Percentiles rank a stretch among this genome's conserved stretches.
Evolutionary conservation across 2,329 filamentous ascomycete species (phyloP).

Genomic region (Fusarium floridanum): DNA sequence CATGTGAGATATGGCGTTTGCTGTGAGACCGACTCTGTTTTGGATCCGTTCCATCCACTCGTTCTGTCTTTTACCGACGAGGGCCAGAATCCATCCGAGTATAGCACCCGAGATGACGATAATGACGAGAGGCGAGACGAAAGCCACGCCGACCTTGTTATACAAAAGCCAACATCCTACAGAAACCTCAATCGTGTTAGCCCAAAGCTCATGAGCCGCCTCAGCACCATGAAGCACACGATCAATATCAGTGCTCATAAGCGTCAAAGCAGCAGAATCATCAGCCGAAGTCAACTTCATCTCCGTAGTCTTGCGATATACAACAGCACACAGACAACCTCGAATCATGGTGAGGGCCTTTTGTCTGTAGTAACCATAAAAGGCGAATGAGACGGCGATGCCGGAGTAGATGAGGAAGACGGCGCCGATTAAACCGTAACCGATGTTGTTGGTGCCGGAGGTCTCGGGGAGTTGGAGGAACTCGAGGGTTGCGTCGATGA

Average conservation of each 20-base stretch:
- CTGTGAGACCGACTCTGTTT: constrained; percentile 50
- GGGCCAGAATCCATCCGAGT: constrained; percentile 28
- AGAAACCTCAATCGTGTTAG: constrained; percentile 55
- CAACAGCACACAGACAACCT: constrained; percentile 48
- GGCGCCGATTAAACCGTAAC: constrained; percentile 60
- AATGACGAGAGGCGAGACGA: constrained; percentile 60
- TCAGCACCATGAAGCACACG: constrained; percentile 52
- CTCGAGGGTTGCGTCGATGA: constrained; percentile 55
- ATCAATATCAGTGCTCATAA: constrained; percentile 64
- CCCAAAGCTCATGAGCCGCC: constrained; percentile 58
- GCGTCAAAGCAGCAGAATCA: constrained; percentile 58
- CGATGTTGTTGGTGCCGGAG: constrained; percentile 37
- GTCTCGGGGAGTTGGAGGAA: constrained; percentile 49
- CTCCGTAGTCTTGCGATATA: constrained; percentile 52
- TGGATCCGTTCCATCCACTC: constrained; percentile 55
- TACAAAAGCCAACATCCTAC: constrained; percentile 63
- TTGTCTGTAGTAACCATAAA: constrained; percentile 57
- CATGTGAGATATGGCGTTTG: constrained; percentile 50
- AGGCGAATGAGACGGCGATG: constrained; percentile 54
- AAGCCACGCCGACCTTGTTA: constrained; percentile 60
- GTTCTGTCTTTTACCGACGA: constrained; percentile 44
- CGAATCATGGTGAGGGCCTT: constrained; percentile 51
- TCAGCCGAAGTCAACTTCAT: constrained; percentile 50
- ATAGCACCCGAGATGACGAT: constrained; percentile 48
- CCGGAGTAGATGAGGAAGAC: constrained; percentile 55